A percentile compares a stretch with the other conserved stretches of the same genome.
phyloP scores from a whole-genome alignment of 257 asterid genomes.

The Nicotiana noctiflora region DNA sequence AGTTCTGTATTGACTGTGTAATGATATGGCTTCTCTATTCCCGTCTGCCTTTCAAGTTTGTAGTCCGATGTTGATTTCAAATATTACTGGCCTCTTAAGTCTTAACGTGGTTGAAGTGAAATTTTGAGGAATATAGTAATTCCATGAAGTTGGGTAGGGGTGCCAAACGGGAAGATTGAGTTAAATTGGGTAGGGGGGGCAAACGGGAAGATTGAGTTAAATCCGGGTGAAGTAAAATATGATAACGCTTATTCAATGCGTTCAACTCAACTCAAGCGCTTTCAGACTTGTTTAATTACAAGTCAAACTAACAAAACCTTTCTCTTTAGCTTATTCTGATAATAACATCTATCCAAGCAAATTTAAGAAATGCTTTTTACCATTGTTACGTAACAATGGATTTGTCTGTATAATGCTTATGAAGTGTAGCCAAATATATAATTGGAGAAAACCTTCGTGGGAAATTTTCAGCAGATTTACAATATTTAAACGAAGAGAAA shows the following conservation, averaged over 20 bases:
- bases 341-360: not conserved
- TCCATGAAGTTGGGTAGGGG: not conserved
- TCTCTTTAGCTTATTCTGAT: not conserved
- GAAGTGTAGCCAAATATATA: not conserved
- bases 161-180: not conserved
- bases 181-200: not conserved
- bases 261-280: too few relatives aligned
- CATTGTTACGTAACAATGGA: not conserved
- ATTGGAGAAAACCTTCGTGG: not conserved
- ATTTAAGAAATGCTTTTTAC: not conserved
- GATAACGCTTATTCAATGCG: not conserved
- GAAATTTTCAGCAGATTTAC: not conserved
- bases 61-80: not conserved
- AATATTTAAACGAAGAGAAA: not conserved
- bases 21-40: not conserved
- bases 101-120: not conserved
- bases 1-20: conserved; percentile 7
- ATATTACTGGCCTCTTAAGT: not conserved
- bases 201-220: not conserved
- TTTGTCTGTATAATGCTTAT: not conserved
- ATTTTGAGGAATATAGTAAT: not conserved
- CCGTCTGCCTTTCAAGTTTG: not conserved
- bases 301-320: not conserved
- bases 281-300: not conserved
- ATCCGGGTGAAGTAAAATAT: not conserved